These are phyloP conservation scores for Daldinia sp. DNA, from an alignment of 2,329 filamentous ascomycete species.

Conservation along the genomic window DNA sequence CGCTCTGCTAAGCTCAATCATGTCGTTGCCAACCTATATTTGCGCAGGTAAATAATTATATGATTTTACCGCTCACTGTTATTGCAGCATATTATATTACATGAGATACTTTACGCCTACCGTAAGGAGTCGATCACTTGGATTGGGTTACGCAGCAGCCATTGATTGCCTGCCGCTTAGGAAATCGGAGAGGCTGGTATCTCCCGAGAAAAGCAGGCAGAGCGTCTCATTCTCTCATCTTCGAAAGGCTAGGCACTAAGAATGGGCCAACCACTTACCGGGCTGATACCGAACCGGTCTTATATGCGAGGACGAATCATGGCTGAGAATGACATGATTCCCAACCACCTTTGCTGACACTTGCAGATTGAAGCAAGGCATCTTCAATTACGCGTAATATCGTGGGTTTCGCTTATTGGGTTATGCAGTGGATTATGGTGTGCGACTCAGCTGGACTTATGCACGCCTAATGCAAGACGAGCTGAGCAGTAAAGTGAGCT, in stretches of 20 bases:
- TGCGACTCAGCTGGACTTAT: constrained; percentile 44
- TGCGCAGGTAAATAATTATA: constrained; percentile 23
- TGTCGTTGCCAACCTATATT: constrained; percentile 6
- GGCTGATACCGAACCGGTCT: constrained; percentile 19
- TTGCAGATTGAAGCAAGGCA: constrained; percentile 40
- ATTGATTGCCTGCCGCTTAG: constrained; percentile 15
- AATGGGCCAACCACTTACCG: constrained; percentile 32
- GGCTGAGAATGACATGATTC: constrained; percentile 28
- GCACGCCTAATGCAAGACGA: constrained; percentile 45
- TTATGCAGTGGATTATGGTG: constrained; percentile 33
- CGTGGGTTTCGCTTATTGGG: constrained; percentile 50
- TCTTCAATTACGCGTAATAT: constrained; percentile 44
- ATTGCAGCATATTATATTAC: constrained; percentile 17
- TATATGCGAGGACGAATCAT: constrained; percentile 36
- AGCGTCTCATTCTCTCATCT: constrained; percentile 22
- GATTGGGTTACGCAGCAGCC: constrained; percentile 10
- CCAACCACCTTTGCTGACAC: constrained; percentile 43
- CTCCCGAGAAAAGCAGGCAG: constrained; percentile 24
- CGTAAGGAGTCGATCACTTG: constrained; percentile 16
- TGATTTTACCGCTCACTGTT: constrained; percentile 27
- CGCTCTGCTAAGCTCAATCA: neutral
- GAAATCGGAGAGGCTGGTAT: constrained; percentile 38
- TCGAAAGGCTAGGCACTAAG: constrained; percentile 34
- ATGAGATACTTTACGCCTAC: constrained; percentile 12
- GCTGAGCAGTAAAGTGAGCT: constrained; percentile 45